Base-by-base conservation (phyloP, 106 monocot species). In the Dioscorea dumetorum region DNA sequence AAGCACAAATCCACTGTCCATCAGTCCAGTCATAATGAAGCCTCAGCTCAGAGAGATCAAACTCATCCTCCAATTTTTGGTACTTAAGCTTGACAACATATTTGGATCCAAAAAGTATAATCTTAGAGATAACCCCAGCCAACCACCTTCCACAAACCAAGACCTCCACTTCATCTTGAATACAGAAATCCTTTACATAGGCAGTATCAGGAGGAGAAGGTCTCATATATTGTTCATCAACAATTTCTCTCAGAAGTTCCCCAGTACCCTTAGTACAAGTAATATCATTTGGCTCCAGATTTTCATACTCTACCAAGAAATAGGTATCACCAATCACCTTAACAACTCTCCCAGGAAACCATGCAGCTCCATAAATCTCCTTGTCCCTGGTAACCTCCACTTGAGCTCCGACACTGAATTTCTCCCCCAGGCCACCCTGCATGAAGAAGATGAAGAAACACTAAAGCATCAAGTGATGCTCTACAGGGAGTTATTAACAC, bases 291-390 rank as follows among this genome's bases (percentile, higher is more conserved):
- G 65, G 54, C 15, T 13, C 51, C 57, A 31, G 33, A 51, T 48
- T 57, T 24, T 63, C 57, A 54, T 80, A 84, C 22, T 77, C 77
- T 12, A 84, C 80, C 50, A 84, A 71, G 71, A 70, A 77, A 18
- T 41, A 53, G 33, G 61, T 24, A 12, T 61, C 50, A 5, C 61
- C 50, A 16, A 84, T 71, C 24, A 70, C 70, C 33, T 77, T 77
- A 24, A 70, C 4, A 5, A 84, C 53, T 14, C 11, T 76, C 28
- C 70, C 80, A 22, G 61, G 50, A 57, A 57, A 74, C 80, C 76
- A 84, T 20, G 70, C 34, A 4, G 50, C 52, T 0, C 80, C 80
- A 32, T 50, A 77, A 19, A 70, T 77, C 31, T 77, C 77, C 19
- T 34, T 50, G n/a, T 65, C 60, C 4, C 61, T 1, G 33, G 20